Evolutionary conservation across 2,329 filamentous ascomycete species (phyloP), one percentile per base, ranked within the genome.

Genomic region (Pseudocercospora eumusae): DNA sequence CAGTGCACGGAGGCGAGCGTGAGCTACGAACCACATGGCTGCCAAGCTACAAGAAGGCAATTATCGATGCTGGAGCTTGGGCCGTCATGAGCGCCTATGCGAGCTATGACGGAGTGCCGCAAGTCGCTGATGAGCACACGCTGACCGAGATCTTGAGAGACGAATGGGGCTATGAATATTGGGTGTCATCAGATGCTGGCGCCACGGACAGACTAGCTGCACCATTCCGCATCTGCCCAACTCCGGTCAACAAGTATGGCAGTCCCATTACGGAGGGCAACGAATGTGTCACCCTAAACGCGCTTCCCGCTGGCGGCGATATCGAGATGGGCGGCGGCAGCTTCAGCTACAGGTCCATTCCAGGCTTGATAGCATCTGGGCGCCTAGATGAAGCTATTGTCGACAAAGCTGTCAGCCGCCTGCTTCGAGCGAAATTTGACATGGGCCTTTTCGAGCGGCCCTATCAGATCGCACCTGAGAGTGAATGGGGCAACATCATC

Each of bases 301-400:
- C 85, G 8, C 80, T 92, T 4, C 85, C 85, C 0, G 86, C 88
- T 4, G 89, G 89, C 2, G 88, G 86, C 55, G 89, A 91, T 68
- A 82, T 89, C 11, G 89, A 92, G 70, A 91, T 91, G 89, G 89
- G 89, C 11, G 88, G 89, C 42, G 89, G 89, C 20, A 88, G 86
- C 20, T 91, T 85, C 78, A 91, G 86, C 71, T 88, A 86, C 70
- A 81, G 86, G 66, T 83, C 81, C 36, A 90, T 92, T 56, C 86
- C 88, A 5, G 79, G 84, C 27, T 80, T 91, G 54, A 80, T 91
- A 15, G 76, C 84, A 58, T 80, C 82, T 1, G 87, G 87, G 0
- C 85, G 83, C 60, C 76, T 92, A 1, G 80, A 85, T 45, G 79
- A 85, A 27, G 76, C 81, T 5, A 70, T 83, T 25, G 84, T 91